Conservation (phyloP, 192 early-diverging fungal species). For the Mortierella hygrophila region DNA sequence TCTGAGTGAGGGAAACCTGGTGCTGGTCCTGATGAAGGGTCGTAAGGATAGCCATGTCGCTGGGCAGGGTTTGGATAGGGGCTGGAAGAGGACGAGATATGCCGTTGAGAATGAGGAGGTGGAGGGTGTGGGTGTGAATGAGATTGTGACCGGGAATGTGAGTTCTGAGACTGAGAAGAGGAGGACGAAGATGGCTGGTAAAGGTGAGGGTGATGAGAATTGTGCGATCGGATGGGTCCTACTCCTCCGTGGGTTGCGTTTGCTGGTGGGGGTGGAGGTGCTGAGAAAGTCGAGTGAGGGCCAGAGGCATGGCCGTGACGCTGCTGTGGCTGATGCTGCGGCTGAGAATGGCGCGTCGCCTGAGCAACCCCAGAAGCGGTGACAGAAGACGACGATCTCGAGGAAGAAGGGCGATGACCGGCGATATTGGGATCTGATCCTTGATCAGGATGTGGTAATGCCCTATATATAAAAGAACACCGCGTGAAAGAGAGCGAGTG, state of each 20-base stretch:
- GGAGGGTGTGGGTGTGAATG: constrained; percentile 14
- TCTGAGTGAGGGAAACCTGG: not conserved
- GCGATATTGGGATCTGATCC: not conserved
- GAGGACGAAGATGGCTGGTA: constrained; percentile 5
- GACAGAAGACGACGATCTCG: not conserved
- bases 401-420: constrained; percentile 3
- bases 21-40: not conserved
- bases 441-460: constrained; percentile 10
- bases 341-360: constrained; percentile 8
- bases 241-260: constrained; percentile 1
- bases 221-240: constrained; percentile 17
- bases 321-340: constrained; percentile 3
- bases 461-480: not conserved
- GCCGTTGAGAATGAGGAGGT: not conserved
- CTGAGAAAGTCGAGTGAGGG: constrained; percentile 26
- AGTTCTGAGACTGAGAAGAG: not conserved
- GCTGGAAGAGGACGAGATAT: constrained; percentile 1
- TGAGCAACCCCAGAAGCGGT: not conserved
- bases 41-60: not conserved
- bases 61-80: not conserved
- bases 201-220: not conserved
- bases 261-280: constrained; percentile 12
- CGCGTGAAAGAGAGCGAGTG: not conserved
- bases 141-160: constrained; percentile 15
- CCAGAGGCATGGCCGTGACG: not conserved